Evolutionary conservation across 2,329 filamentous ascomycete species (phyloP).

Genomic region (Colletotrichum destructivum): DNA sequence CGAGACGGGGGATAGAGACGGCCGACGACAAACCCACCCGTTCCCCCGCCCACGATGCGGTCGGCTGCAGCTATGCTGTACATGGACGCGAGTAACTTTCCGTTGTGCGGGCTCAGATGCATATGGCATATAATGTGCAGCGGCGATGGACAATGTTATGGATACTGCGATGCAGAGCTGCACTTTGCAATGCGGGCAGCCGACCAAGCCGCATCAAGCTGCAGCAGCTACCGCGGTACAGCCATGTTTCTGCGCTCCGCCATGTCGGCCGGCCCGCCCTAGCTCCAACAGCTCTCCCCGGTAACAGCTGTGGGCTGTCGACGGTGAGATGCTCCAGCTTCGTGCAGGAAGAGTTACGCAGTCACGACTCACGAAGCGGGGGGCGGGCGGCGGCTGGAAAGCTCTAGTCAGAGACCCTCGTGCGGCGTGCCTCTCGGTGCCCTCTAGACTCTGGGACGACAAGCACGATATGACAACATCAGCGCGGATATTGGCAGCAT

Average conservation of each 20-base stretch:
- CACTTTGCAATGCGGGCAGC: slow-evolving; percentile 33
- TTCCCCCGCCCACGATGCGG: slow-evolving; percentile 36
- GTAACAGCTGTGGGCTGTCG: slow-evolving; percentile 15
- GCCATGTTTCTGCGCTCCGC: slow-evolving; percentile 39
- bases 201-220: slow-evolving; percentile 28
- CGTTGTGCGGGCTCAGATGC: slow-evolving; percentile 29
- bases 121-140: slow-evolving; percentile 3
- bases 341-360: slow-evolving; percentile 18
- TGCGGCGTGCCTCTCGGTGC: slow-evolving; percentile 11
- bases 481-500: slow-evolving; percentile 12
- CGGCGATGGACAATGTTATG: slow-evolving; percentile 14
- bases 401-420: slow-evolving; percentile 19
- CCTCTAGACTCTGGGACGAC: slow-evolving; percentile 33
- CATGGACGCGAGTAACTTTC: slow-evolving; percentile 15
- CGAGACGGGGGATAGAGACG: not conserved
- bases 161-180: slow-evolving; percentile 30
- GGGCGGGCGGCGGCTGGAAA: not conserved
- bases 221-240: slow-evolving; percentile 25
- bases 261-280: slow-evolving; percentile 22
- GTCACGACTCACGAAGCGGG: slow-evolving; percentile 15
- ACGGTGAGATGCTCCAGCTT: slow-evolving; percentile 27
- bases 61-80: slow-evolving; percentile 35
- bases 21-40: slow-evolving; percentile 26
- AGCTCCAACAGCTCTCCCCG: slow-evolving; percentile 18
- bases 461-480: slow-evolving; percentile 24